phyloP scores from a whole-genome alignment of 441 rosid species.

The Gossypium aridum region DNA sequence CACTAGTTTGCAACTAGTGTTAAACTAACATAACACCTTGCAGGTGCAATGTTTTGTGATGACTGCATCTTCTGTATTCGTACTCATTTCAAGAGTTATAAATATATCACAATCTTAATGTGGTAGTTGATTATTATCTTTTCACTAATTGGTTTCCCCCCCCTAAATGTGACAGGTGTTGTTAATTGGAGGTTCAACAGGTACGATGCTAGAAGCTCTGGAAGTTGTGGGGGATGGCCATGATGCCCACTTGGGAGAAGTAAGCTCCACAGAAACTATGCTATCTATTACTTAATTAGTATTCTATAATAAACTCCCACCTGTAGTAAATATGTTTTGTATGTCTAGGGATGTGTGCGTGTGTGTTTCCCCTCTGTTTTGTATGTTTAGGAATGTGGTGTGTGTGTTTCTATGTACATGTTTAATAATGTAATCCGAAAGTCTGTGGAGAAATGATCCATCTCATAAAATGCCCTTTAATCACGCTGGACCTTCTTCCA shows the following conservation, averaged over 20 bases:
- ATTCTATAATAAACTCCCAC: background rate
- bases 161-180: conserved; percentile 50
- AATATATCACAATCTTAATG: background rate
- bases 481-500: too few relatives aligned
- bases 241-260: conserved; percentile 57
- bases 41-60: background rate
- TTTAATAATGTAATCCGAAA: background rate
- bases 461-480: too few relatives aligned
- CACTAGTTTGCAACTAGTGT: background rate
- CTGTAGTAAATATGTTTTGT: background rate
- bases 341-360: background rate
- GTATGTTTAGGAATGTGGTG: background rate
- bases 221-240: conserved; percentile 82
- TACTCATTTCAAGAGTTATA: background rate
- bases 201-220: conserved; percentile 95
- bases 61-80: background rate
- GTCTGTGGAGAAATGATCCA: too few relatives aligned
- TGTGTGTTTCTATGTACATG: background rate
- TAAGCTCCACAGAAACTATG: conserved; percentile 32
- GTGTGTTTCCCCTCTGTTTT: background rate
- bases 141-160: background rate
- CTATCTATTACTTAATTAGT: background rate
- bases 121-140: conserved; percentile 6
- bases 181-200: conserved; percentile 95
- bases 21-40: background rate